Percentiles rank a stretch among this genome's conserved stretches.
Conservation (phyloP, 257 asterid species). For the Petunia secreta region DNA sequence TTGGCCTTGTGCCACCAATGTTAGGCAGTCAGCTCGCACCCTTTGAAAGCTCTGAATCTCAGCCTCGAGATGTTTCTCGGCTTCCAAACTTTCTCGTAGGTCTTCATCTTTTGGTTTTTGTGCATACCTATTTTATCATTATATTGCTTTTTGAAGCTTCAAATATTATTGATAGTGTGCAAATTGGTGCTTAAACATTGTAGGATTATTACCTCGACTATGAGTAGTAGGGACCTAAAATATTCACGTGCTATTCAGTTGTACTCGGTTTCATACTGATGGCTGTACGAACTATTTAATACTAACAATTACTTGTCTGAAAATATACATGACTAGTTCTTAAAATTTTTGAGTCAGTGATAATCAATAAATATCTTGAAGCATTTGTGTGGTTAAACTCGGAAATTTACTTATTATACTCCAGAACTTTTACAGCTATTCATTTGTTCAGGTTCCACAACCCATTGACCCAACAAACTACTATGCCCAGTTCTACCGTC, state of each 20-base stretch:
- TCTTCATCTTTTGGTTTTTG: slow-evolving; percentile 31
- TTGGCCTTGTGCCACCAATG: slow-evolving; percentile 68
- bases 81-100: slow-evolving; percentile 73
- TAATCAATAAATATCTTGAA: slow-evolving; percentile 2
- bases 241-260: slow-evolving; percentile 1
- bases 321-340: not conserved
- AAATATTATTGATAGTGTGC: not conserved
- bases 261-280: slow-evolving; percentile 8
- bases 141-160: slow-evolving; percentile 12
- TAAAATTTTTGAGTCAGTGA: not conserved
- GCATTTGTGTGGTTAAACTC: not conserved
- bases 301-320: not conserved
- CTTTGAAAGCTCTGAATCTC: slow-evolving; percentile 71
- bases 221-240: slow-evolving; percentile 12
- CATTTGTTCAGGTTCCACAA: slow-evolving; percentile 63
- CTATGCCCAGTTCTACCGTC: slow-evolving; percentile 73
- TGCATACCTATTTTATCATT: slow-evolving; percentile 20
- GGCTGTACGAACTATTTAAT: slow-evolving; percentile 2
- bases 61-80: slow-evolving; percentile 71
- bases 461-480: slow-evolving; percentile 74
- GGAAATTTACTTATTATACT: not conserved
- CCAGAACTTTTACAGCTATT: slow-evolving; percentile 7
- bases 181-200: slow-evolving; percentile 12
- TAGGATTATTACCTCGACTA: not conserved
- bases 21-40: slow-evolving; percentile 58